Percentiles rank a stretch among this genome's conserved stretches.
Evolutionary conservation across 352 stramenopile genomes (phyloP).

Genomic region (Phytophthora constricta): DNA sequence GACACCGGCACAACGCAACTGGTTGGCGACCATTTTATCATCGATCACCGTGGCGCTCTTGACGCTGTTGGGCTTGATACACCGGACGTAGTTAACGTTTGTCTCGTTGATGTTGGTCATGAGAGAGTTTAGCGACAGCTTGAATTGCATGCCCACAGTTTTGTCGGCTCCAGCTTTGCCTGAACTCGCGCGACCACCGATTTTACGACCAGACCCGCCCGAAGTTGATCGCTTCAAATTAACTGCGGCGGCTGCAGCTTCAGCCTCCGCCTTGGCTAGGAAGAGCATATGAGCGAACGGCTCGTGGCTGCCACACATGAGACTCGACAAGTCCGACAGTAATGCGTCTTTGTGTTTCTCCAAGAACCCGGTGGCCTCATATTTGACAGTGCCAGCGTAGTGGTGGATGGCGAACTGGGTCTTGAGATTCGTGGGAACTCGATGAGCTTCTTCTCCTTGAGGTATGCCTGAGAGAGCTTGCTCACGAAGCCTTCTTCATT

Average conservation of each 20-base stretch:
- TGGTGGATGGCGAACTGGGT: constrained; percentile 93
- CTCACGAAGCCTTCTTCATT: constrained; percentile 73
- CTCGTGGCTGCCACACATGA: constrained; percentile 64
- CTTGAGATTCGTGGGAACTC: constrained; percentile 72
- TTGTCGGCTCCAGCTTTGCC: constrained; percentile 33
- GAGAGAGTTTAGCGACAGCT: constrained; percentile 65
- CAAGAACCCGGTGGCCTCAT: constrained; percentile 91
- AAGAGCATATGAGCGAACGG: constrained; percentile 69
- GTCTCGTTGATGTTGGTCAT: constrained; percentile 82
- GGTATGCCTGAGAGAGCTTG: constrained; percentile 58
- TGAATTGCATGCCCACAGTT: constrained; percentile 87
- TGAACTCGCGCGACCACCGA: constrained; percentile 26
- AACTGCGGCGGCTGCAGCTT: constrained; percentile 24
- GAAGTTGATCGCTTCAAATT: constrained; percentile 34
- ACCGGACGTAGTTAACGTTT: constrained; percentile 83
- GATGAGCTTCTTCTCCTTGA: constrained; percentile 63
- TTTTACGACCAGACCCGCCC: constrained; percentile 27
- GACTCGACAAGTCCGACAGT: constrained; percentile 90
- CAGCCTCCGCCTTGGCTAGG: constrained; percentile 45
- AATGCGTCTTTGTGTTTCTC: constrained; percentile 96
- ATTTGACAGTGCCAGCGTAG: constrained; percentile 94
- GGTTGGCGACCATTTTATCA: constrained; percentile 76
- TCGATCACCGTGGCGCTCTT: constrained; percentile 73
- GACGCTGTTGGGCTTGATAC: constrained; percentile 85
- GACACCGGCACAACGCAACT: constrained; percentile 82